Evolutionary conservation across 331 rosid genomes (phyloP).

Genomic region (Acacia concinna): DNA sequence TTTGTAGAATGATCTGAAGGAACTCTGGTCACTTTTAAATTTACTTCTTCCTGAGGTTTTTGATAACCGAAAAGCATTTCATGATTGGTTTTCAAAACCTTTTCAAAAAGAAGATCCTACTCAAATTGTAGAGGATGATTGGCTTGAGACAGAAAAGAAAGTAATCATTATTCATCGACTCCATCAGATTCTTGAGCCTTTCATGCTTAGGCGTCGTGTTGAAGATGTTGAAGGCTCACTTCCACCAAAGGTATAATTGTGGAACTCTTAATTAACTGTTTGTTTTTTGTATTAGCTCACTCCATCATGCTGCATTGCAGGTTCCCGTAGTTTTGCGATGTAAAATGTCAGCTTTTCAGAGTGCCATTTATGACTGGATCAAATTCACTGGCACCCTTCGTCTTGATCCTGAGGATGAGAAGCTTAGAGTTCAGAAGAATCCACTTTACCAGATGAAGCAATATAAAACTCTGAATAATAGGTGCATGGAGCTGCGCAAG

Average conservation of each 20-base stretch:
- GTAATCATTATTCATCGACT: slow-evolving; percentile 95
- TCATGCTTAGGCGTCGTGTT: slow-evolving; percentile 99
- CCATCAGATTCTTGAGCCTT: slow-evolving; percentile 99
- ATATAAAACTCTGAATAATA: slow-evolving; percentile 84
- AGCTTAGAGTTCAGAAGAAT: slow-evolving; percentile 67
- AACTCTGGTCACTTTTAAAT: slow-evolving; percentile 98
- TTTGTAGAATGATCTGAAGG: slow-evolving; percentile 97
- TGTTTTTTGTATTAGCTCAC: slow-evolving; percentile 32
- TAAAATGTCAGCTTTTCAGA: slow-evolving; percentile 92
- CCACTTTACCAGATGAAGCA: slow-evolving; percentile 80
- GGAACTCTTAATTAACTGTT: slow-evolving; percentile 22
- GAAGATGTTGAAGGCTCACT: slow-evolving; percentile 99
- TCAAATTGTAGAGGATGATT: slow-evolving; percentile 87
- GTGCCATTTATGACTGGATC: slow-evolving; percentile 96
- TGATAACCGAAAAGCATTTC: slow-evolving; percentile 94
- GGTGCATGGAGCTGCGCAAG: slow-evolving; percentile 99
- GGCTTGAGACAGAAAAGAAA: slow-evolving; percentile 99
- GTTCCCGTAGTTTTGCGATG: slow-evolving; percentile 77
- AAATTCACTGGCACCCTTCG: slow-evolving; percentile 97
- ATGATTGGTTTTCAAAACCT: slow-evolving; percentile 98
- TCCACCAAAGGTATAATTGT: slow-evolving; percentile 79
- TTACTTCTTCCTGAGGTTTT: slow-evolving; percentile 99
- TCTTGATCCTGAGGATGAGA: slow-evolving; percentile 98
- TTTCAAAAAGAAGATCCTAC: slow-evolving; percentile 88
- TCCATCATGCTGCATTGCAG: slow-evolving; percentile 60